phyloP scores from a whole-genome alignment of 2,329 filamentous ascomycete species.

The Didymella glomerata region DNA sequence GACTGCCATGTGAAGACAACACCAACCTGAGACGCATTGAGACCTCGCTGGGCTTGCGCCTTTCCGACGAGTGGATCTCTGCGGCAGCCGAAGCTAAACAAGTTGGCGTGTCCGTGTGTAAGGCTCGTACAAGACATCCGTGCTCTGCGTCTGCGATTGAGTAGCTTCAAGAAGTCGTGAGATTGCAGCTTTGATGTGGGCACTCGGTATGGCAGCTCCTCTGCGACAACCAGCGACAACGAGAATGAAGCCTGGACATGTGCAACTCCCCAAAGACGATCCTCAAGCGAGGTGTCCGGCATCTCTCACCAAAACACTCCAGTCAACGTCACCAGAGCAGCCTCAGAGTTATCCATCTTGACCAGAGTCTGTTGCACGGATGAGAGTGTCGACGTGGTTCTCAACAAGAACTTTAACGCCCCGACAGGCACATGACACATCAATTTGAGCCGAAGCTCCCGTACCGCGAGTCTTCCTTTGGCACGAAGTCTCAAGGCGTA shows the following conservation, averaged over 20 bases:
- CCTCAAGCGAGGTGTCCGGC: constrained; percentile 59
- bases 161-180: constrained; percentile 44
- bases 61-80: constrained; percentile 67
- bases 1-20: constrained; percentile 42
- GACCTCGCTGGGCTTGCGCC: constrained; percentile 65
- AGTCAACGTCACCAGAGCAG: constrained; percentile 49
- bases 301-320: constrained; percentile 61
- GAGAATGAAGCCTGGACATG: constrained; percentile 9
- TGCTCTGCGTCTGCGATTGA: constrained; percentile 49
- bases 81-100: constrained; percentile 43
- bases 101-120: constrained; percentile 57
- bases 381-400: constrained; percentile 77
- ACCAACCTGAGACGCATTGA: constrained; percentile 43
- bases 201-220: constrained; percentile 50
- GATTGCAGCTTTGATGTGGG: constrained; percentile 40
- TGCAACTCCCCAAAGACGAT: constrained; percentile 61
- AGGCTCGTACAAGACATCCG: constrained; percentile 42
- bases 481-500: constrained; percentile 27
- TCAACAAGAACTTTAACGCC: constrained; percentile 74
- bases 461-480: constrained; percentile 58
- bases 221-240: constrained; percentile 23
- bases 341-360: constrained; percentile 64
- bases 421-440: constrained; percentile 75
- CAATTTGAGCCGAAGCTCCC: constrained; percentile 59
- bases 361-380: constrained; percentile 78